These are phyloP conservation scores for Metschnikowia arizonensis DNA, from an alignment of 805 yeast genomes.

Conservation along the genomic window DNA sequence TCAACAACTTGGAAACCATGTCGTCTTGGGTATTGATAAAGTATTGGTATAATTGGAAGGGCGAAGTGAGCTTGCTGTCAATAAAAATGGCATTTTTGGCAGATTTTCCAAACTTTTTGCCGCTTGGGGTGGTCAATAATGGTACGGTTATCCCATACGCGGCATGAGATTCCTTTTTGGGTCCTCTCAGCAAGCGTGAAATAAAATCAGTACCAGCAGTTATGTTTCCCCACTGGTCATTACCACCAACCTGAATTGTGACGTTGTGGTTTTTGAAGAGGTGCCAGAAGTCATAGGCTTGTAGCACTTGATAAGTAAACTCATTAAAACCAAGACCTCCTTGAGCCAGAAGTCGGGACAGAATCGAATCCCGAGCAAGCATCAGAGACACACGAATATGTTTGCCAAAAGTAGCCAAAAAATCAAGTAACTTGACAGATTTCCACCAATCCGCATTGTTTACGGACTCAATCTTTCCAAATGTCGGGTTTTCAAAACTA, in stretches of 20 bases:
- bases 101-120: constrained; percentile 93
- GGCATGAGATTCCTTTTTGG: constrained; percentile 3
- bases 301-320: constrained; percentile 87
- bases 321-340: constrained; percentile 90
- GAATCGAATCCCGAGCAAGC: constrained; percentile 86
- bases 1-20: constrained; percentile 64
- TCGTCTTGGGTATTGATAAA: constrained; percentile 77
- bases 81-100: constrained; percentile 96
- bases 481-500: constrained; percentile 12
- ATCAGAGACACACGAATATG: constrained; percentile 79
- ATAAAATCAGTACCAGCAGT: constrained; percentile 93
- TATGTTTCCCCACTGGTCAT: constrained; percentile 97
- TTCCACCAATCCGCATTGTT: constrained; percentile 89
- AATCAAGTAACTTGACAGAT: constrained; percentile 67
- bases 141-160: constrained; percentile 84
- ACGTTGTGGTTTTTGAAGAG: constrained; percentile 57
- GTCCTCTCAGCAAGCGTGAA: constrained; percentile 43
- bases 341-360: constrained; percentile 61
- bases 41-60: constrained; percentile 81
- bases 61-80: constrained; percentile 66
- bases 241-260: constrained; percentile 85
- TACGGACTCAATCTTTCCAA: constrained; percentile 41
- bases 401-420: constrained; percentile 70
- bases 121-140: constrained; percentile 77
- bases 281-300: constrained; percentile 91